A percentile compares a stretch with the other conserved stretches of the same genome.
phyloP scores from a whole-genome alignment of 768 basidiomycete species.

The Crucibulum laeve region DNA sequence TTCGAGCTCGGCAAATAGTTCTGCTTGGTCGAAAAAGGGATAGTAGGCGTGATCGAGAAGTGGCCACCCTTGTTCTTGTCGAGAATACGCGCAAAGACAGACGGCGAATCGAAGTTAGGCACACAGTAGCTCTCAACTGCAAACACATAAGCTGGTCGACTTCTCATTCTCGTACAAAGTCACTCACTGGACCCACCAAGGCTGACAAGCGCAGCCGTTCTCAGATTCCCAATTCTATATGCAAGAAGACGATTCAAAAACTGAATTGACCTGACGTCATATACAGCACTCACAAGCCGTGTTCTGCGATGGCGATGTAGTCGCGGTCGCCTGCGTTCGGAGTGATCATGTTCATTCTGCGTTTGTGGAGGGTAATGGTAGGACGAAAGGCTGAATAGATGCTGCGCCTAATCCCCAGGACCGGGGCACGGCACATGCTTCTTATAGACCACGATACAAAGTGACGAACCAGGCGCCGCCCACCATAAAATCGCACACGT shows the following conservation, averaged over 20 bases:
- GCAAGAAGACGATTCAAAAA: slow-evolving; percentile 8
- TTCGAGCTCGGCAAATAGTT: slow-evolving; percentile 82
- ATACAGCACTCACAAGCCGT: background rate
- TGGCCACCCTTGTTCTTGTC: slow-evolving; percentile 93
- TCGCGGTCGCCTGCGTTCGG: background rate
- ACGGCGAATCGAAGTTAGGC: slow-evolving; percentile 92
- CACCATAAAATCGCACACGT: no score
- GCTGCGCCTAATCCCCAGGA: no score
- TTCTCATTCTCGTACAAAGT: background rate
- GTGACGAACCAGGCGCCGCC: no score
- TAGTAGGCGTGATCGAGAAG: slow-evolving; percentile 79
- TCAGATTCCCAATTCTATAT: slow-evolving; percentile 74
- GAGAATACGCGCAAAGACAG: slow-evolving; percentile 84
- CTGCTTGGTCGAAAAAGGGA: slow-evolving; percentile 71
- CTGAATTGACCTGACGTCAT: no score
- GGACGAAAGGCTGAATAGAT: no score
- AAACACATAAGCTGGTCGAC: background rate
- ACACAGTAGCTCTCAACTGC: slow-evolving; percentile 90
- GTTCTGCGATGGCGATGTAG: background rate
- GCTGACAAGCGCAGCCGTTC: slow-evolving; percentile 81
- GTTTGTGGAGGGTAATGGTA: no score
- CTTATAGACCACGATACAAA: no score
- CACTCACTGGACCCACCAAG: slow-evolving; percentile 73
- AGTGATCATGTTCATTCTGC: background rate
- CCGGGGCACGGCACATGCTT: no score